Base-by-base conservation (phyloP, 805 yeast genomes). In the Cyberlindnera xylosilytica region DNA sequence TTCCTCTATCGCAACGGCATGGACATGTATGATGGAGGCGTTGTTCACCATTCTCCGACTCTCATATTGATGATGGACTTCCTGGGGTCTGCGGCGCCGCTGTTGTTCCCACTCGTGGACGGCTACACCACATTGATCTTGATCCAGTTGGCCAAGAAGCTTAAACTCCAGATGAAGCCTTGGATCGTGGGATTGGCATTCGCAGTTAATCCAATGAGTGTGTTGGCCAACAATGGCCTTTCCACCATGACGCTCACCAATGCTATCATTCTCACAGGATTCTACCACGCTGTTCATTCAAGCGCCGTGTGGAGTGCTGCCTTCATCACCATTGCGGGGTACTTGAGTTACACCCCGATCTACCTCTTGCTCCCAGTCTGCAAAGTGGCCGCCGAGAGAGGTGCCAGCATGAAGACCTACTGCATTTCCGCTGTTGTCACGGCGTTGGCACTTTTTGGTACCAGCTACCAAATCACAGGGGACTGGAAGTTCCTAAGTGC, bases 41-140 rank as follows among this genome's bases (percentile, higher is more conserved):
- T 89, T 15, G 83, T 83, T 27, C 91, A 88, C 62, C 96, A 88
- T 53, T 80, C 95, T 3, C 96, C 97, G 4, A 58, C 89, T 16
- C 55, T 91, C 18, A 72, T 87, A 27, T 64, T 70, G 3, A 45
- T 78, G 1, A 70, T 83, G 57, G 66, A 39, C 12, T 27, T 72
- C 10, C 28, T 50, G 1, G 37, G 43, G 37, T 65, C 70, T 41
- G 43, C 36, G 3, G 27, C 27, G 6, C 20, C 41, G 15, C 45
- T 76, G 10, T 26, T 85, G 3, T 90, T 72, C 60, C 74, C 90
- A 0, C 36, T 68, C 1, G 53, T 76, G 3, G 97, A 91, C 61
- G 64, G 77, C 5, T 56, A 74, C 3, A 74, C 80, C 20, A 83
- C 87, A 4, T 63, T 64, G 44, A 65, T 74, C 38, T 61, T 90